Conservation (phyloP, 2,329 filamentous ascomycete species). For the Pseudogymnoascus sp. region DNA sequence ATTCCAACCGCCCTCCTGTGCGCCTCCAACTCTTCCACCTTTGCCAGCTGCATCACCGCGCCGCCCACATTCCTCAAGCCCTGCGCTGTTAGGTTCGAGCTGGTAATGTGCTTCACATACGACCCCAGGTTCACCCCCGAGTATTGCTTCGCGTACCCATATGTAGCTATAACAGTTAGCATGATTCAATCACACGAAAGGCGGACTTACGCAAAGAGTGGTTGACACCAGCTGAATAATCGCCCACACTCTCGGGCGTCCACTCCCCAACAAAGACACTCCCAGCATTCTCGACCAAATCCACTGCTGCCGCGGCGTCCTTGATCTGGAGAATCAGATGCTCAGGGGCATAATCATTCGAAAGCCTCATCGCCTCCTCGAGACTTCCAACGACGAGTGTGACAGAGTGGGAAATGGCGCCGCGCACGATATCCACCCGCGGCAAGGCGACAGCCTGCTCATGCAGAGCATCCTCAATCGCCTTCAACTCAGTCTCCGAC, state of each 20-base stretch:
- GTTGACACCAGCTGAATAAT: constrained; percentile 97
- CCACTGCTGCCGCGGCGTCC: constrained; percentile 65
- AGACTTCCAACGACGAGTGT: constrained; percentile 69
- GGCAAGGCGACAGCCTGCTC: constrained; percentile 79
- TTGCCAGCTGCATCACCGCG: constrained; percentile 90
- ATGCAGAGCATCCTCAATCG: constrained; percentile 89
- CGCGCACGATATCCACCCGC: constrained; percentile 84
- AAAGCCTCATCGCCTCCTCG: constrained; percentile 68
- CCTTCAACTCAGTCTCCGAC: constrained; percentile 60
- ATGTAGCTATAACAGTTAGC: constrained; percentile 59
- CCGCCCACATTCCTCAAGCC: constrained; percentile 77
- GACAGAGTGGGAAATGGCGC: constrained; percentile 83
- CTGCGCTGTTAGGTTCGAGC: constrained; percentile 77
- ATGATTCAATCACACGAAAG: background rate
- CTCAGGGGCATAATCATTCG: constrained; percentile 93
- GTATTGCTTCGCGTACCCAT: constrained; percentile 97
- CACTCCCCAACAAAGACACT: constrained; percentile 93
- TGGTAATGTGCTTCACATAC: constrained; percentile 97
- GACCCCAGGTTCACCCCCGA: constrained; percentile 93
- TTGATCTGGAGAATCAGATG: constrained; percentile 88
- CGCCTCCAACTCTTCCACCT: constrained; percentile 89
- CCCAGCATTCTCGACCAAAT: constrained; percentile 82
- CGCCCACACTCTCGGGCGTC: constrained; percentile 96
- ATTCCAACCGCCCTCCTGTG: constrained; percentile 71
- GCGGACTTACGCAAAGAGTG: constrained; percentile 80